Conservation (phyloP, 2,329 filamentous ascomycete genomes). For the Apiospora sp. region DNA sequence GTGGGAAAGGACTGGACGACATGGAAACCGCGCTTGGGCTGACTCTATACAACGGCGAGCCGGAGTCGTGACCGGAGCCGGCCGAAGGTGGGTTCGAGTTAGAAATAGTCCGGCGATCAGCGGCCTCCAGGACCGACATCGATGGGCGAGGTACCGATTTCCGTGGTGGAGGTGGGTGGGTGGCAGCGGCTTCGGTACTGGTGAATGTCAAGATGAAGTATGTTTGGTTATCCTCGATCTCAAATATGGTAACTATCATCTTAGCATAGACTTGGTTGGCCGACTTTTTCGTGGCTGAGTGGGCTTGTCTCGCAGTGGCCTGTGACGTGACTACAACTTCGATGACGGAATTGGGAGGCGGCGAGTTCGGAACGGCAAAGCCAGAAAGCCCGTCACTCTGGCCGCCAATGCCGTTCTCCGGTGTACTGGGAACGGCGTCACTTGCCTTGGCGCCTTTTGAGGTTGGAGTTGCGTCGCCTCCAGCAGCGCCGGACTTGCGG, state of each 20-base stretch:
- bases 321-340: constrained; percentile 71
- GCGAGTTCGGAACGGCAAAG: neutral
- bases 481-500: constrained; percentile 30
- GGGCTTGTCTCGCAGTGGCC: constrained; percentile 49
- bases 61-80: constrained; percentile 56
- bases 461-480: constrained; percentile 50
- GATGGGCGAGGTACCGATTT: constrained; percentile 50
- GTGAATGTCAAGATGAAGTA: constrained; percentile 83
- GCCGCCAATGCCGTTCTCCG: neutral
- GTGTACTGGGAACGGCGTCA: neutral
- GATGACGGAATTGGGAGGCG: constrained; percentile 62
- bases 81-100: constrained; percentile 56
- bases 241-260: constrained; percentile 81
- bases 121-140: constrained; percentile 49
- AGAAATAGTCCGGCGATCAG: constrained; percentile 53
- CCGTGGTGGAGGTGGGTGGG: constrained; percentile 43
- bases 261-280: constrained; percentile 65
- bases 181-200: constrained; percentile 55
- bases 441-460: constrained; percentile 39
- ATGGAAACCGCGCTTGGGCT: constrained; percentile 62
- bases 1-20: constrained; percentile 69
- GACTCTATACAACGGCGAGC: constrained; percentile 52
- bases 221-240: constrained; percentile 69
- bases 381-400: too few species aligned
- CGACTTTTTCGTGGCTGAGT: constrained; percentile 42